These are phyloP conservation scores for Luzula sylvatica DNA, from an alignment of 176 grass and related monocot genomes.

Conservation along the genomic window DNA sequence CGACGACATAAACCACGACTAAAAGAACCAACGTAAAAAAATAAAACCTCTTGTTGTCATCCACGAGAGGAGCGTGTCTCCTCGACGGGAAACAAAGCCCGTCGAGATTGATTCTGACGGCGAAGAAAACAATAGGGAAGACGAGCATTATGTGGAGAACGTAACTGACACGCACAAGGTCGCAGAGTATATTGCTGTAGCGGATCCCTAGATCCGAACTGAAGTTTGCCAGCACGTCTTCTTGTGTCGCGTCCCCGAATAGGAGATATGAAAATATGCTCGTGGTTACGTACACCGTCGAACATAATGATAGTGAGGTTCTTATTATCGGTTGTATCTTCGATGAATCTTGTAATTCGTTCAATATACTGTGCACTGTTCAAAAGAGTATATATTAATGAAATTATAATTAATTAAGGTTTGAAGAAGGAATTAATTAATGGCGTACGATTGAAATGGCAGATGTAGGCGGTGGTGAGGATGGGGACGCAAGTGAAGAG, in stretches of 20 bases:
- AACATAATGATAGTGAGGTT: constrained; percentile 56
- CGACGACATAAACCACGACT: constrained; percentile 43
- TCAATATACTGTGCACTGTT: constrained; percentile 81
- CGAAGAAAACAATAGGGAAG: constrained; percentile 72
- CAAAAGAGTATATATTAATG: constrained; percentile 15
- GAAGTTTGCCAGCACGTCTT: constrained; percentile 84
- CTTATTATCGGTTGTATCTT: constrained; percentile 51
- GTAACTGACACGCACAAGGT: constrained; percentile 71
- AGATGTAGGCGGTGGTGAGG: constrained; percentile 86
- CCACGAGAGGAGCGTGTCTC: constrained; percentile 38
- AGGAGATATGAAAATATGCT: constrained; percentile 86
- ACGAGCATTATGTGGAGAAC: constrained; percentile 71
- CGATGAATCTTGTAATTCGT: constrained; percentile 56
- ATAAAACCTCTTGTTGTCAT: constrained; percentile 55
- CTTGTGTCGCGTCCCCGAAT: constrained; percentile 65
- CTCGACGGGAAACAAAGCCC: constrained; percentile 62
- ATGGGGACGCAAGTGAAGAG: constrained; percentile 81
- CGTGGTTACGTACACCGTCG: constrained; percentile 62
- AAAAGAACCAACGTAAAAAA: constrained; percentile 48
- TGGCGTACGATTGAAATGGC: constrained; percentile 63
- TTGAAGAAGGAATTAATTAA: background rate
- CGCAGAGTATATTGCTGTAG: constrained; percentile 50
- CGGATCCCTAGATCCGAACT: constrained; percentile 59
- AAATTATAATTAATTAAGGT: background rate
- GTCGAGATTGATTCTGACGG: constrained; percentile 67